Evolutionary conservation across 805 yeast genomes (phyloP).

Genomic region (Diddensiella caesifluorescens): DNA sequence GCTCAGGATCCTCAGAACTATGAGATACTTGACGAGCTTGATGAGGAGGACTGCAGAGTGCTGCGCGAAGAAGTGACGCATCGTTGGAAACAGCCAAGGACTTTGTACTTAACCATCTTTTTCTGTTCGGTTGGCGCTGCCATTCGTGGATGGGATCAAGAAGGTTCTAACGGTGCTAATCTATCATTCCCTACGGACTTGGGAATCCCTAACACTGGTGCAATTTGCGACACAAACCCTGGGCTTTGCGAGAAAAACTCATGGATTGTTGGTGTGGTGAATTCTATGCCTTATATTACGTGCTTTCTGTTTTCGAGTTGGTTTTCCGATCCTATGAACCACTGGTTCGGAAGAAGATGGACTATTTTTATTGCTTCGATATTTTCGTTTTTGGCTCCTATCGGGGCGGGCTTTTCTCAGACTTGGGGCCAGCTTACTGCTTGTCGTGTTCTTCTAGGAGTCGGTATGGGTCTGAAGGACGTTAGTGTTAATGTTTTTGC

Average conservation of each 20-base stretch:
- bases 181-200: slow-evolving; percentile 33
- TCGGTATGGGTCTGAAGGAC: slow-evolving; percentile 27
- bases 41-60: slow-evolving; percentile 29
- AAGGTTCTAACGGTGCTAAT: slow-evolving; percentile 63
- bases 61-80: slow-evolving; percentile 42
- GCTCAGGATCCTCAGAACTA: slow-evolving; percentile 44
- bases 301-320: slow-evolving; percentile 51
- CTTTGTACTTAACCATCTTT: slow-evolving; percentile 44
- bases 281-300: slow-evolving; percentile 61
- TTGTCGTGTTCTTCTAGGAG: slow-evolving; percentile 48
- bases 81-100: slow-evolving; percentile 39
- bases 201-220: slow-evolving; percentile 34
- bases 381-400: slow-evolving; percentile 49
- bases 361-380: slow-evolving; percentile 53
- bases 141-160: slow-evolving; percentile 69
- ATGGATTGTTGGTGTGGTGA: slow-evolving; percentile 52
- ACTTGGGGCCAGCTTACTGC: slow-evolving; percentile 59
- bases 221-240: no score
- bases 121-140: slow-evolving; percentile 61
- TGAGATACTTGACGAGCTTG: slow-evolving; percentile 33
- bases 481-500: slow-evolving; percentile 61
- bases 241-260: slow-evolving; percentile 43
- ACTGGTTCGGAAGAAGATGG: slow-evolving; percentile 50
- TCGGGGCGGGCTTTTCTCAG: slow-evolving; percentile 50
- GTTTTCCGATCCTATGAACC: slow-evolving; percentile 48